phyloP scores from a whole-genome alignment of 441 rosid genomes.

The Rhodomyrtus psidioides region DNA sequence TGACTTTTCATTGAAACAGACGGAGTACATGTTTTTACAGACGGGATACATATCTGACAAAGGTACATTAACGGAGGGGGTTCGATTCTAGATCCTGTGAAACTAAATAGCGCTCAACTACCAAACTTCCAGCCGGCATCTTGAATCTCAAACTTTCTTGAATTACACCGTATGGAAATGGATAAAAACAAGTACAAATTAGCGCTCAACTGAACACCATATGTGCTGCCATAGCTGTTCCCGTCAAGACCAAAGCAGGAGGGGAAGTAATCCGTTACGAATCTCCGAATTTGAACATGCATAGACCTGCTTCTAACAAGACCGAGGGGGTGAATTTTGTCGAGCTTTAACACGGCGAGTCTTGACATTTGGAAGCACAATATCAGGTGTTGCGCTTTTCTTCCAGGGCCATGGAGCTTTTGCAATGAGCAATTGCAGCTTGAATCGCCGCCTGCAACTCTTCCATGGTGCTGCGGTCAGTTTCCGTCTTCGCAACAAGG shows the following conservation, averaged over 20 bases:
- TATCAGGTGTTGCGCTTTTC: constrained; percentile 14
- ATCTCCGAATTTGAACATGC: neutral
- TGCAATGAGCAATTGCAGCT: constrained; percentile 98
- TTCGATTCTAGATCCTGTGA: neutral
- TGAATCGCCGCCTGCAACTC: constrained; percentile 97
- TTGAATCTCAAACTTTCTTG: neutral
- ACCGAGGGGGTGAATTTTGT: neutral
- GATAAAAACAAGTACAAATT: neutral
- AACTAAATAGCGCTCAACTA: neutral
- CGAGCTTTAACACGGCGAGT: neutral
- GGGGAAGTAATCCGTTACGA: neutral
- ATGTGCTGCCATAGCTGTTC: neutral
- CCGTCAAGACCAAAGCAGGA: neutral
- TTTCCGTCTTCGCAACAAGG: constrained; percentile 31
- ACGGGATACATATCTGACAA: neutral
- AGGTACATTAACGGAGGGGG: neutral
- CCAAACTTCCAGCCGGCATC: neutral
- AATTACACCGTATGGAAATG: neutral
- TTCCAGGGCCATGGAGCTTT: constrained; percentile 69
- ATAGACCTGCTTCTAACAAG: neutral
- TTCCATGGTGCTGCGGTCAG: constrained; percentile 81
- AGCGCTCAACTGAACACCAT: neutral
- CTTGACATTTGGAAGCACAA: neutral
- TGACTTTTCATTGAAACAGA: neutral
- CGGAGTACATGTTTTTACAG: neutral